Percentiles rank a stretch among this genome's conserved stretches.
Evolutionary conservation across 78 protist species (phyloP).

Genomic region (Parvularia atlantis): DNA sequence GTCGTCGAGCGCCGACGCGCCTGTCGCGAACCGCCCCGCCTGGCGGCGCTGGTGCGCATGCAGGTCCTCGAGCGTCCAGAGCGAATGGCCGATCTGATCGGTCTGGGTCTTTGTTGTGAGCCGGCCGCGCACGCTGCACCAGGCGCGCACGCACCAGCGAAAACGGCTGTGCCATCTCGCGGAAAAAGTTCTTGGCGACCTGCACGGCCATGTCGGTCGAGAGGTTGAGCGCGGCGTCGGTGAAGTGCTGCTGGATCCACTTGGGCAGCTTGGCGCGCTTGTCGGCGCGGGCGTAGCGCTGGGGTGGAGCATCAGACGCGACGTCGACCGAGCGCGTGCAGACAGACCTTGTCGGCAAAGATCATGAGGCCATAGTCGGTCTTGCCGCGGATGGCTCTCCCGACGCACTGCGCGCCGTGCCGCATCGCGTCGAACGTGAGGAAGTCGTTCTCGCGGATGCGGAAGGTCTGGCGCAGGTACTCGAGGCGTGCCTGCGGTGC

Average conservation of each 20-base stretch:
- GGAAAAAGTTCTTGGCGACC: conserved; percentile 11
- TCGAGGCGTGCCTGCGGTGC: conserved; percentile 52
- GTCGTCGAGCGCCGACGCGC: too few relatives aligned
- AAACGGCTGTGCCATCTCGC: conserved; percentile 47
- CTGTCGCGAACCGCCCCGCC: too few relatives aligned
- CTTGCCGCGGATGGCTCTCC: conserved; percentile 93
- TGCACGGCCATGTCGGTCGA: conserved; percentile 21
- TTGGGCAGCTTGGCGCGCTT: conserved; percentile 60
- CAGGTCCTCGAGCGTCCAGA: too few relatives aligned
- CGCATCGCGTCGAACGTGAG: conserved; percentile 96
- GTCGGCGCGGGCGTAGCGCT: conserved; percentile 29
- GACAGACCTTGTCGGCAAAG: conserved; percentile 80
- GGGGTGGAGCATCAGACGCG: not conserved
- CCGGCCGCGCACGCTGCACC: too few relatives aligned
- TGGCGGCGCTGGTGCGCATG: too few relatives aligned
- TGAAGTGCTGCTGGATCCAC: conserved; percentile 57
- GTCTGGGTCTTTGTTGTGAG: too few relatives aligned
- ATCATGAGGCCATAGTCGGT: conserved; percentile 95
- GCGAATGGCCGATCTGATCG: too few relatives aligned
- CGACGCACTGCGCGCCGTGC: conserved; percentile 89
- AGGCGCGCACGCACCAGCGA: not conserved
- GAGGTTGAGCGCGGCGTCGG: conserved; percentile 13
- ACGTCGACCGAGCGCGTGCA: not conserved
- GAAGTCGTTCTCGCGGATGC: conserved; percentile 73
- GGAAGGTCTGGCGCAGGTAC: conserved; percentile 32